phyloP scores from a whole-genome alignment of 2,329 filamentous ascomycete species.

The Apiospora phragmitis region DNA sequence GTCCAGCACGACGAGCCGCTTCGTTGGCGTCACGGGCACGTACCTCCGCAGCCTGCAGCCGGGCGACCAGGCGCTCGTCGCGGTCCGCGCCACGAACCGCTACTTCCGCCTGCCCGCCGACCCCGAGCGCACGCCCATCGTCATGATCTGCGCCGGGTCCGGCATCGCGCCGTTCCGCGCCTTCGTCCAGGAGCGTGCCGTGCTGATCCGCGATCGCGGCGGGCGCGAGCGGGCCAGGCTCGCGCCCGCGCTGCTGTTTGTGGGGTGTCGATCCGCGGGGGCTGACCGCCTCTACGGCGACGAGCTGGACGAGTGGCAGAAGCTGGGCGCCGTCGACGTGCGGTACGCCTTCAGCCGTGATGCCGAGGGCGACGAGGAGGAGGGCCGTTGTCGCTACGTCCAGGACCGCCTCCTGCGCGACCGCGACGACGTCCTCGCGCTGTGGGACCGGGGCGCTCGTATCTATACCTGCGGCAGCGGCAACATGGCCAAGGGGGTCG shows the following conservation, averaged over 20 bases:
- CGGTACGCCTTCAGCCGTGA: slow-evolving; percentile 48
- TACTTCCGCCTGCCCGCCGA: slow-evolving; percentile 28
- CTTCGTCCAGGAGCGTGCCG: slow-evolving; percentile 46
- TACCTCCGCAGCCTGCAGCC: slow-evolving; percentile 38
- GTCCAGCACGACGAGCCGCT: slow-evolving; percentile 25
- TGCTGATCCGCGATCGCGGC: slow-evolving; percentile 28
- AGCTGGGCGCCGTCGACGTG: slow-evolving; percentile 50
- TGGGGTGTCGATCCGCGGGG: slow-evolving; percentile 44
- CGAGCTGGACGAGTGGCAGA: slow-evolving; percentile 45
- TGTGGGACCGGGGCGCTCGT: slow-evolving; percentile 35
- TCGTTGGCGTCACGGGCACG: slow-evolving; percentile 40
- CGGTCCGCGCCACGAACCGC: slow-evolving; percentile 15
- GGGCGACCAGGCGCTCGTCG: slow-evolving; percentile 15
- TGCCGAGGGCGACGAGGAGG: slow-evolving; percentile 36
- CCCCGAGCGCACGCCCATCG: slow-evolving; percentile 27
- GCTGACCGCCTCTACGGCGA: slow-evolving; percentile 45
- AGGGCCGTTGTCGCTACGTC: slow-evolving; percentile 20
- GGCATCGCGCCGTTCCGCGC: slow-evolving; percentile 49
- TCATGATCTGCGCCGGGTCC: slow-evolving; percentile 34
- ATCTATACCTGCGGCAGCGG: slow-evolving; percentile 58
- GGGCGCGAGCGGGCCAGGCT: slow-evolving; percentile 25
- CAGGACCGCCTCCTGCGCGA: slow-evolving; percentile 26
- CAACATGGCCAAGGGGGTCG: slow-evolving; percentile 35
- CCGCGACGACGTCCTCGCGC: slow-evolving; percentile 15
- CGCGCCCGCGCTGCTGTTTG: slow-evolving; percentile 48